Base-by-base conservation (phyloP, 2,329 filamentous ascomycete genomes). In the Diaporthe vaccinii region DNA sequence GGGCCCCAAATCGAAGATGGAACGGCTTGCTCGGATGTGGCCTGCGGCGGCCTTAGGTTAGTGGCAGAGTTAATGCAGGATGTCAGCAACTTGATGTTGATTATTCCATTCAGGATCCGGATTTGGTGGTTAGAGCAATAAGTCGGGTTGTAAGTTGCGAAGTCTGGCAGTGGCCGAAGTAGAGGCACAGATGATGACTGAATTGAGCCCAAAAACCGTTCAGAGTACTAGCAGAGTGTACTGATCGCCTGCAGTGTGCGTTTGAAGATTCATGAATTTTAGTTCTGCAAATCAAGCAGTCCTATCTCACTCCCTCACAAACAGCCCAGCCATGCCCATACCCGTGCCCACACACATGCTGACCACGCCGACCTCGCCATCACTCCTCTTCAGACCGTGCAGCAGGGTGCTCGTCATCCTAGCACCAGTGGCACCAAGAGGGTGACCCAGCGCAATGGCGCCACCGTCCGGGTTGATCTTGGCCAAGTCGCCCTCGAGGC, bases 391-490 rank as follows among this genome's bases (percentile, higher is more conserved):
- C 88, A 84, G 90, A 82, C 86, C 98, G 82, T 87, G 90, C 79
- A 89, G 79, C 78, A 96, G 83, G 69, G 94, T 96, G 65, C 91
- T 91, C 79, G 95, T 85, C 89, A 98, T 93, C 78, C 96, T 88
- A 41, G 94, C 95, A 46, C 95, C 95, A 7, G 96, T 98, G 44
- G 95, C 96, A 62, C 96, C 96, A 1, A 98, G 89, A 8, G 96
- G 96, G 83, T 98, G 96, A 1, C 96, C 96, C 34, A 98, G 86
- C n/a, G 96, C 96, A 83, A 98, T 98, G 3, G 96, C 96, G 44
- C 96, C 96, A 76, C 96, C 96, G 80, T 97, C 95, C 0, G 95
- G 95, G 85, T 98, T 98, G 25, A 98, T 93, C 84, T 90, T 93
- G 79, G 92, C 89, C 85, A 87, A 91, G 78, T 81, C 90, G 80